Base-by-base conservation (phyloP, 2,329 filamentous ascomycete species). In the Cytospora piceae region DNA sequence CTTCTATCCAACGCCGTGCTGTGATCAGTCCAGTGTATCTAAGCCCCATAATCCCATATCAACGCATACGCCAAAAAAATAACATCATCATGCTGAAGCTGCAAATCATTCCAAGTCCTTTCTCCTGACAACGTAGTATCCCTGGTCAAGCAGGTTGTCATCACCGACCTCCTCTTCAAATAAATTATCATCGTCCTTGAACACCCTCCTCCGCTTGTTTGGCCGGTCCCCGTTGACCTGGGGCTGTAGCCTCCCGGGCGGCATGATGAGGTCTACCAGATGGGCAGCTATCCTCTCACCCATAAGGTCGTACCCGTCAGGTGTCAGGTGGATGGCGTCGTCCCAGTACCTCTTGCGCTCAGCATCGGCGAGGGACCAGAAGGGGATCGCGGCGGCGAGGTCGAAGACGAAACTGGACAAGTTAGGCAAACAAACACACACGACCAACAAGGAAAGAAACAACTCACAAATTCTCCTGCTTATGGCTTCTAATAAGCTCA, bases 231-330 rank as follows among this genome's bases (percentile, higher is more conserved):
- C 73, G 55, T 70, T 71, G 7, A 73, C 74, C 24, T 76, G 74
- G 67, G 74, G 73, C 55, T 76, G 75, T 63, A 80, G 67, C 68
- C 75, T 62, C 70, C 73, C 37, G 73, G 72, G 61, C 69, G 67
- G 67, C 67, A 68, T 70, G 46, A 83, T 70, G 49, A 88, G 76
- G 34, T 80, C 77, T 55, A 85, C 76, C 12, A 90, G 74, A 34
- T 77, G 79, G 29, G 82, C 79, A 56, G 82, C 87, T 58, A 90
- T 78, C 64, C 83, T 79, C 49, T 81, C 78, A 2, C 87, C 88
- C 79, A 90, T 85, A 70, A 85, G 77, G 71, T 88, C 81, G 77
- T 90, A 90, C 9, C 88, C 88, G 8, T 77, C 79, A 0, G 78
- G 74, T 0, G 82, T 84, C 12, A 89, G 78, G 75, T 90, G 87